These are phyloP conservation scores for Gnetum montanum DNA, from an alignment of 75 land plant genomes.

Conservation along the genomic window DNA sequence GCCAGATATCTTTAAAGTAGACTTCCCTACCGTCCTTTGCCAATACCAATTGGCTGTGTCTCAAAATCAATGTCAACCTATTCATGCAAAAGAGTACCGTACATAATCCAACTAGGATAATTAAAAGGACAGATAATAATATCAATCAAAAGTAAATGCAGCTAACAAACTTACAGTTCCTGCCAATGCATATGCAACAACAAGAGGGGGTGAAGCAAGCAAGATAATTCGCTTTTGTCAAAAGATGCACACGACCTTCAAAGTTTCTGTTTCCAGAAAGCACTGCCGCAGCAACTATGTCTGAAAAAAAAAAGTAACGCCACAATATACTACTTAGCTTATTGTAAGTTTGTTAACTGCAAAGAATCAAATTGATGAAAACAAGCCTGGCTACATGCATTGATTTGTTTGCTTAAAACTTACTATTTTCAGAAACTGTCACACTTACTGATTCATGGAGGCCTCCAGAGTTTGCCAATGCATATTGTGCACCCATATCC, in stretches of 20 bases:
- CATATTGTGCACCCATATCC: constrained; percentile 92
- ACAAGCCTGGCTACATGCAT: too few species aligned
- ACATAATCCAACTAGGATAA: background rate
- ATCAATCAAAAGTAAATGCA: background rate
- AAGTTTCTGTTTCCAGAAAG: constrained; percentile 92
- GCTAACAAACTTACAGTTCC: constrained; percentile 72
- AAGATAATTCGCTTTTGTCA: constrained; percentile 90
- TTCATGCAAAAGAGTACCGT: background rate
- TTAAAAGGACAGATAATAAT: background rate
- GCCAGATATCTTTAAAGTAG: constrained; percentile 84
- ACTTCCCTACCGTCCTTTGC: constrained; percentile 73
- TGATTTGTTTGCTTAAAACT: too few species aligned
- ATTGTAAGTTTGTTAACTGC: too few species aligned
- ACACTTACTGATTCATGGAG: constrained; percentile 64
- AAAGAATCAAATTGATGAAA: too few species aligned
- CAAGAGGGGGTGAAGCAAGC: constrained; percentile 97
- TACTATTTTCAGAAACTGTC: constrained; percentile 74
- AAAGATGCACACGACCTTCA: constrained; percentile 89
- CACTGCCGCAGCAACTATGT: constrained; percentile 87
- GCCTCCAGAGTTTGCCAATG: constrained; percentile 88
- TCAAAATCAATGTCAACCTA: constrained; percentile 93
- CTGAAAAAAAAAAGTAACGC: constrained; percentile 28
- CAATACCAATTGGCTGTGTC: constrained; percentile 73
- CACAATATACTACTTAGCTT: too few species aligned
- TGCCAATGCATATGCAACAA: constrained; percentile 90